A percentile compares a stretch with the other conserved stretches of the same genome.
These are phyloP conservation scores for Planoprotostelium fungivorum DNA, from an alignment of 78 protist genomes.

Conservation along the genomic window DNA sequence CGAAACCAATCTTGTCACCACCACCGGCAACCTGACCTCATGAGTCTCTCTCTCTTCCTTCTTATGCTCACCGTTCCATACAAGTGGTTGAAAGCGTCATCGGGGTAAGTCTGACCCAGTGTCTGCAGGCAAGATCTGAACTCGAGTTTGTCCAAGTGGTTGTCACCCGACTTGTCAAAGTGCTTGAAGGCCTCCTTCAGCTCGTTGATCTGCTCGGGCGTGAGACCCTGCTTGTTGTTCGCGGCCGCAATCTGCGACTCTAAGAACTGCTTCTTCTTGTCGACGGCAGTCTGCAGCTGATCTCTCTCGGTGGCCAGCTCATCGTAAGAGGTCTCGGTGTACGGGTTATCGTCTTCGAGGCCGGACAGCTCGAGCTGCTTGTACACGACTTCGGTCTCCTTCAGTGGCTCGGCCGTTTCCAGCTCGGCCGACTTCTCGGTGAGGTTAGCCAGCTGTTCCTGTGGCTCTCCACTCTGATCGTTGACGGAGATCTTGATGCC, in stretches of 20 bases:
- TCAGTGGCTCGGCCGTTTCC: slow-evolving; percentile 37
- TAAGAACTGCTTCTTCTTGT: slow-evolving; percentile 46
- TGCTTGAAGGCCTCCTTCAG: slow-evolving; percentile 47
- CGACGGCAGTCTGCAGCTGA: slow-evolving; percentile 27
- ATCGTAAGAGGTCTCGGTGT: slow-evolving; percentile 56
- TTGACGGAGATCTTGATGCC: slow-evolving; percentile 17
- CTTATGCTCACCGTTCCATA: neutral
- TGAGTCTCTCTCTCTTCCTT: neutral
- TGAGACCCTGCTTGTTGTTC: slow-evolving; percentile 47
- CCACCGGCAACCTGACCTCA: neutral
- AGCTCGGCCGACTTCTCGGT: slow-evolving; percentile 42
- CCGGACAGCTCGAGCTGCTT: slow-evolving; percentile 55
- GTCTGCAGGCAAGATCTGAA: slow-evolving; percentile 12
- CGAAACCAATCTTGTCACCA: neutral
- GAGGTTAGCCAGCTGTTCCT: slow-evolving; percentile 33
- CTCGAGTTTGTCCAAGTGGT: slow-evolving; percentile 43
- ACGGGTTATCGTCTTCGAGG: slow-evolving; percentile 48
- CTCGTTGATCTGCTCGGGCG: slow-evolving; percentile 60
- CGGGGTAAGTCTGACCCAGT: neutral
- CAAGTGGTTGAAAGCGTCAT: neutral
- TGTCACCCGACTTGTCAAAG: slow-evolving; percentile 62
- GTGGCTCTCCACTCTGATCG: neutral
- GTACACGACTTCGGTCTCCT: slow-evolving; percentile 37
- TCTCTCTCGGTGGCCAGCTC: slow-evolving; percentile 48
- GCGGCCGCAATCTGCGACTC: slow-evolving; percentile 46